A percentile compares a stretch with the other conserved stretches of the same genome.
Evolutionary conservation across 169 alveolate genomes (phyloP).

Genomic region (Neospora caninum): DNA sequence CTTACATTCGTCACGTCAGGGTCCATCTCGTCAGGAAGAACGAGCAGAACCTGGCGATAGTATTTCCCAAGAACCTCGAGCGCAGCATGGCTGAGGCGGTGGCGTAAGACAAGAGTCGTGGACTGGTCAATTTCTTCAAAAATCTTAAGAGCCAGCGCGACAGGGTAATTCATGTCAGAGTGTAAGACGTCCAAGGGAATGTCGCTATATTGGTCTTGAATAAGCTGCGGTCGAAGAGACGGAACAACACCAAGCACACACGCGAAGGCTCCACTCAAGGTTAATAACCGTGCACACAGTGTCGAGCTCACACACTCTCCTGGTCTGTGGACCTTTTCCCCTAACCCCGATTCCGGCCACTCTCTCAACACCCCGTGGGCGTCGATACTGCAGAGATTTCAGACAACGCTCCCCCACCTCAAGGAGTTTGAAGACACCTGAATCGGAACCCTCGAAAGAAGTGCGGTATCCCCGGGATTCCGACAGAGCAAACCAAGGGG

Average conservation of each 20-base stretch:
- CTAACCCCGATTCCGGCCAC: too few relatives aligned
- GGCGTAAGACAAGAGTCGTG: neutral
- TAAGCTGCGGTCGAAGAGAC: neutral
- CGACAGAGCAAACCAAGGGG: too few relatives aligned
- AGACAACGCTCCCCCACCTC: too few relatives aligned
- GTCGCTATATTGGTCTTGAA: neutral
- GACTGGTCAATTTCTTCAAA: constrained; percentile 20
- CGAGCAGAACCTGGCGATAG: neutral
- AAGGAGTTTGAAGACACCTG: too few relatives aligned
- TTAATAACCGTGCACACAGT: too few relatives aligned
- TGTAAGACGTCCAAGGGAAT: constrained; percentile 4
- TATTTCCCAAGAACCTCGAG: neutral
- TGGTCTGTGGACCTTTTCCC: neutral
- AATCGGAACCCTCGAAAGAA: too few relatives aligned
- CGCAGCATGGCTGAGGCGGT: neutral
- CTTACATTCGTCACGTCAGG: neutral
- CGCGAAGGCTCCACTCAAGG: neutral
- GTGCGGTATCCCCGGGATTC: too few relatives aligned
- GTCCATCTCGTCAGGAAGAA: constrained; percentile 7
- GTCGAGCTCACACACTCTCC: neutral
- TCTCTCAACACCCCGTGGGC: too few relatives aligned
- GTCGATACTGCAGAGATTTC: too few relatives aligned
- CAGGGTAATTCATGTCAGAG: neutral
- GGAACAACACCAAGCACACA: neutral
- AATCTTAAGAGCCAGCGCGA: neutral